Conservation (phyloP, 2,329 filamentous ascomycete species). For the Arachnomyces sp. region DNA sequence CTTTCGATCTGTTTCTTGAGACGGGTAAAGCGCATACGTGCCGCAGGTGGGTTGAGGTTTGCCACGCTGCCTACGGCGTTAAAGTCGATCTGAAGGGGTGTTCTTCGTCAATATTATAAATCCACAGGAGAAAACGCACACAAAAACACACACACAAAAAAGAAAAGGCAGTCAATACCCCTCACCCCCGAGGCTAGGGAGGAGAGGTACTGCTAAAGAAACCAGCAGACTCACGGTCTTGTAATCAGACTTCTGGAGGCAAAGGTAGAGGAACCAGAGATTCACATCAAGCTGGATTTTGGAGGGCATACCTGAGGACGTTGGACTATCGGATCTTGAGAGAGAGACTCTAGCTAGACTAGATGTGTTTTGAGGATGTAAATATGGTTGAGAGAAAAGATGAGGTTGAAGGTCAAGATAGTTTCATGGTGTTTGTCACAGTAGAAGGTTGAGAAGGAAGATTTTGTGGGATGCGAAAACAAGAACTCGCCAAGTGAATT, state of each 20-base stretch:
- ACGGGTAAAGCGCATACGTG: slow-evolving; percentile 33
- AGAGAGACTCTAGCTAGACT: neutral
- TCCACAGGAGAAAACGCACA: no score
- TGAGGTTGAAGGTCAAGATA: no score
- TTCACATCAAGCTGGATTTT: slow-evolving; percentile 33
- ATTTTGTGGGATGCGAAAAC: no score
- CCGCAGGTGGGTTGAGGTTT: slow-evolving; percentile 30
- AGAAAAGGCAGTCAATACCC: neutral
- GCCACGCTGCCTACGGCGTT: slow-evolving; percentile 25
- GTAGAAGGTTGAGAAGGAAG: no score
- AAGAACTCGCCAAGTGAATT: no score
- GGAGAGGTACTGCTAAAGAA: neutral
- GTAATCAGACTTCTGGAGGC: slow-evolving; percentile 32
- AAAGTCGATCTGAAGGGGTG: slow-evolving; percentile 31
- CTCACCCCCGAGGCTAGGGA: neutral
- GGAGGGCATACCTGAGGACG: slow-evolving; percentile 26
- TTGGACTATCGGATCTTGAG: neutral
- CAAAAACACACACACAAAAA: neutral
- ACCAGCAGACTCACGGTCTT: slow-evolving; percentile 25
- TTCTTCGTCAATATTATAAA: neutral
- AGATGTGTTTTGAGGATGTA: neutral
- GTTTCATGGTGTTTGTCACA: no score
- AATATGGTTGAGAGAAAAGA: no score
- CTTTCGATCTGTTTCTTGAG: slow-evolving; percentile 22
- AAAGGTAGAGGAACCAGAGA: slow-evolving; percentile 37